Percentiles rank a stretch among this genome's conserved stretches.
Conservation (phyloP, 2,329 filamentous ascomycete genomes). For the Colletotrichum tropicicola region DNA sequence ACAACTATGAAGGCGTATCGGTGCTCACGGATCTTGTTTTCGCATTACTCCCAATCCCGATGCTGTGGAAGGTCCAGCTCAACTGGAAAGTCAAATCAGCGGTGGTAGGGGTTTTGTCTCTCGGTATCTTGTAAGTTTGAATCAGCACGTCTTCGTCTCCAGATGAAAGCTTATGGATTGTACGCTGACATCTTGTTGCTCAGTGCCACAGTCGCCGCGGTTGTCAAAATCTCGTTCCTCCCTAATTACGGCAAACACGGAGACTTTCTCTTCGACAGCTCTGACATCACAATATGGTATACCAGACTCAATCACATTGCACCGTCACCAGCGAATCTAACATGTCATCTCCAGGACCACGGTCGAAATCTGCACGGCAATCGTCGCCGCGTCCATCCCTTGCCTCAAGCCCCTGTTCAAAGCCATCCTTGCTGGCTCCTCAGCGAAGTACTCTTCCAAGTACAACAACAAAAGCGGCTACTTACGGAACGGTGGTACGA, state of each 20-base stretch:
- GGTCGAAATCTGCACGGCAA: constrained; percentile 38
- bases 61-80: constrained; percentile 40
- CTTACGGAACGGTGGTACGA: neutral
- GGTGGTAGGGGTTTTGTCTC: constrained; percentile 35
- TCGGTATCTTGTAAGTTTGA: constrained; percentile 36
- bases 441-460: neutral
- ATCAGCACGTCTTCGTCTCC: neutral
- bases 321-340: neutral
- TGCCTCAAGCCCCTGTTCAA: constrained; percentile 39
- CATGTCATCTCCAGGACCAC: constrained; percentile 33
- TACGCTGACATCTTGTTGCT: neutral
- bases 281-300: constrained; percentile 39
- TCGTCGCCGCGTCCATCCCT: constrained; percentile 39
- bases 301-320: neutral
- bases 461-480: constrained; percentile 13
- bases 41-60: constrained; percentile 37
- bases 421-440: constrained; percentile 14
- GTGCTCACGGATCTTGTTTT: constrained; percentile 39
- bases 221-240: constrained; percentile 38
- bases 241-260: constrained; percentile 35
- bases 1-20: constrained; percentile 24
- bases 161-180: neutral
- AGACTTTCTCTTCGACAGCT: constrained; percentile 39
- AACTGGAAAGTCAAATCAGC: constrained; percentile 38
- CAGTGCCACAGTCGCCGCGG: constrained; percentile 35